These are phyloP conservation scores for Irineochytrium annulatum DNA, from an alignment of 192 early-diverging fungal species.

Conservation along the genomic window DNA sequence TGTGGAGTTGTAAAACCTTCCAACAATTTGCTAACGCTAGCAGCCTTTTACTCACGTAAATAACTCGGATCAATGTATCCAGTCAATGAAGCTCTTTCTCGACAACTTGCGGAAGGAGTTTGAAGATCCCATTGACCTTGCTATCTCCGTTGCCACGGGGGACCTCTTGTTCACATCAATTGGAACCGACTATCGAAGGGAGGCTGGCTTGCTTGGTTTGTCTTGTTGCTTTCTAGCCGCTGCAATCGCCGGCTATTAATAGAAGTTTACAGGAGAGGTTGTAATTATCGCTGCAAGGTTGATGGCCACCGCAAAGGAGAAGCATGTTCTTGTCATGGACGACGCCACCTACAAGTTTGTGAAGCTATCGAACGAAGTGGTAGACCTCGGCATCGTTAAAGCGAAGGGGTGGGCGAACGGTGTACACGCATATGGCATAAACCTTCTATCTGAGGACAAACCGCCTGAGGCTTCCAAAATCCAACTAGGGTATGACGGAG, in stretches of 20 bases:
- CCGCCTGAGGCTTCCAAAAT: no score
- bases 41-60: constrained; percentile 4
- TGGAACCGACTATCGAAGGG: not conserved
- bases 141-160: not conserved
- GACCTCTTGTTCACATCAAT: not conserved
- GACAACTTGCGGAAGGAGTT: not conserved
- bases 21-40: no score
- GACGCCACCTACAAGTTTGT: not conserved
- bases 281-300: not conserved
- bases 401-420: not conserved
- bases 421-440: not conserved
- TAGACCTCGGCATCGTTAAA: not conserved
- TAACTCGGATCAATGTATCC: not conserved
- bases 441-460: not conserved
- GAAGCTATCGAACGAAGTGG: not conserved
- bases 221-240: not conserved
- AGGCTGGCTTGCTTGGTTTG: not conserved
- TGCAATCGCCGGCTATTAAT: not conserved
- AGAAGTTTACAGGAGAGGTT: not conserved
- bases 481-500: not conserved
- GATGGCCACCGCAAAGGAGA: not conserved
- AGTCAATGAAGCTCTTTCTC: not conserved
- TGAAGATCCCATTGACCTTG: not conserved
- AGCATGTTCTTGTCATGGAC: not conserved
- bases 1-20: not conserved